Base-by-base conservation (phyloP, 1,284 basidiomycete genomes). In the Fomitopsis schrenkii region DNA sequence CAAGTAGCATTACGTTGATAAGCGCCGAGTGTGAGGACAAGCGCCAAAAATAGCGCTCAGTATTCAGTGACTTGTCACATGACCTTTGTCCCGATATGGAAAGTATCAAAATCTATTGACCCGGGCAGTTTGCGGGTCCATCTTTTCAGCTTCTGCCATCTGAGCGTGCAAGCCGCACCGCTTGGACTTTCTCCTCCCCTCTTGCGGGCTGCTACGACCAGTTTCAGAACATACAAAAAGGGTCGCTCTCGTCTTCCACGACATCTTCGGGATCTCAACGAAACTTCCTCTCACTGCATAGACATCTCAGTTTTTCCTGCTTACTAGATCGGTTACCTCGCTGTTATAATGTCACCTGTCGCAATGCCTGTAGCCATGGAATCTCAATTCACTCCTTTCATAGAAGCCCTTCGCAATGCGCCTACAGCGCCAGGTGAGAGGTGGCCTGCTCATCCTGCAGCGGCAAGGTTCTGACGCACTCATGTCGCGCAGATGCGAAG, bases 381-480 rank as follows among this genome's bases (percentile, higher is more conserved):
- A 54, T 73, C 77, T 50, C 76, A 79, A 19, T 85, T 91, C 62
- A 67, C 77, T 36, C 74, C 80, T 52, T 74, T 88, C 45, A 71
- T 91, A 63, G 87, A 91, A 56, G 81, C 85, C 46, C 79, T 92
- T 57, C 81, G 81, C 64, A 77, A 81, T 42, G 89, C 90, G 19
- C 88, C 90, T 44, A 91, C 90, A 22, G 87, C 82, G 55, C 88
- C 88, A 71, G 90, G 90, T 87, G 63, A 63, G 81, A 72, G 58
- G 35, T 22, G 30, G 30, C 14, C 28, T 30, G 9, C 2, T 30
- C 48, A n/a, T 15, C 35, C 44, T 58, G 44, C 26, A 50, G 10
- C 28, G 52, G n/a, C 52, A 26, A 38, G 6, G 10, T 15, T 22
- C 22, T n/a, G 53, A 36, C 19, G 17, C 17, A 40, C 50, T 52